Percentiles rank a stretch among this genome's conserved stretches.
Conservation (phyloP, 768 basidiomycete species). For the Lactarius deliciosus region DNA sequence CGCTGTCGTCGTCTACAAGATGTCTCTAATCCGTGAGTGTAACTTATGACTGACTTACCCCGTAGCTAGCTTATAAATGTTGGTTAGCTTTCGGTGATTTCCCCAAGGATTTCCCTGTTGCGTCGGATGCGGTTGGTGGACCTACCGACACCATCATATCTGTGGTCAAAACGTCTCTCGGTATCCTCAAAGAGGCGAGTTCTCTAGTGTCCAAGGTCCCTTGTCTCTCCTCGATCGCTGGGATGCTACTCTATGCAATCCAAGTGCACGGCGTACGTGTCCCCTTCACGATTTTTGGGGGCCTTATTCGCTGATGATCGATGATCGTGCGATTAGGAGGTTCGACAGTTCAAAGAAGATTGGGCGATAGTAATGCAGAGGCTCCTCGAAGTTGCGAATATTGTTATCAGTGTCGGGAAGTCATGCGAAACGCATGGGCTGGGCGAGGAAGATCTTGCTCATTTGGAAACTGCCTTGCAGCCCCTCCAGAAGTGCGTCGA, state of each 20-base stretch:
- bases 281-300: neutral
- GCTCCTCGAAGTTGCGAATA: neutral
- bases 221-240: neutral
- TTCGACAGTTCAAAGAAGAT: neutral
- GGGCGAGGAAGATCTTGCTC: neutral
- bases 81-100: neutral
- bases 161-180: neutral
- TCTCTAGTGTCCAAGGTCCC: neutral
- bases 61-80: neutral
- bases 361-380: constrained; percentile 9
- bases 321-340: constrained; percentile 1
- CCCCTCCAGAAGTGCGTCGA: neutral
- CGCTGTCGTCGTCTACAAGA: neutral
- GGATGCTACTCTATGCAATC: neutral
- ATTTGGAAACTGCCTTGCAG: neutral
- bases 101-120: neutral
- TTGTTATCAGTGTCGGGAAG: constrained; percentile 1
- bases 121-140: neutral
- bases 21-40: neutral
- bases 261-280: neutral
- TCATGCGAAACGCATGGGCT: neutral
- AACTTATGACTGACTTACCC: neutral
- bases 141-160: neutral
- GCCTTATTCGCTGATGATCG: neutral
- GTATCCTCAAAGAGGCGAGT: neutral